These are phyloP conservation scores for Vaccinium macrocarpon DNA, from an alignment of 148 eudicot genomes.

Conservation along the genomic window DNA sequence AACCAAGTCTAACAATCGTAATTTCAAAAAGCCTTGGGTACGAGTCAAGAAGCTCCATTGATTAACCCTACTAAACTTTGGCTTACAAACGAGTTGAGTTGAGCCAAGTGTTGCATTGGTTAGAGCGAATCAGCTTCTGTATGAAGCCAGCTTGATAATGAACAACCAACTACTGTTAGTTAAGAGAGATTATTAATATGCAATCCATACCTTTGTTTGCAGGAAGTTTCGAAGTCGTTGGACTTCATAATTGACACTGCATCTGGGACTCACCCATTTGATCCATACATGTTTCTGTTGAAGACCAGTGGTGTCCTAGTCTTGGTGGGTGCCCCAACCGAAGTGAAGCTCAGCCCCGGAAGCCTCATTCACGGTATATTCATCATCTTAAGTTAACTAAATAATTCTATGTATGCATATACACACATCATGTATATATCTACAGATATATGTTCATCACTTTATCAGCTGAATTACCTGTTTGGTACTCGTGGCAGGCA, in stretches of 20 bases:
- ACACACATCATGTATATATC: background rate
- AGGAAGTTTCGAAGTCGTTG: conserved; percentile 52
- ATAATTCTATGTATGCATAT: background rate
- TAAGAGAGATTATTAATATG: background rate
- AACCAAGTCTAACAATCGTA: too few species aligned
- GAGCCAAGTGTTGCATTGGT: background rate
- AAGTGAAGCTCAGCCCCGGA: conserved; percentile 59
- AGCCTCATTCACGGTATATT: conserved; percentile 51
- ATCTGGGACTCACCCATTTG: conserved; percentile 69
- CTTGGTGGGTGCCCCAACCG: conserved; percentile 63
- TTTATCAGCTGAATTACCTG: background rate
- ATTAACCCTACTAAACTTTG: background rate
- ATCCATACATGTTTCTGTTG: conserved; percentile 55
- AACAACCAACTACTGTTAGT: background rate
- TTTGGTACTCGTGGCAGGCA: conserved; percentile 31
- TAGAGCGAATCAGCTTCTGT: background rate
- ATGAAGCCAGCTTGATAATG: background rate
- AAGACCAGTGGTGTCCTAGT: conserved; percentile 60
- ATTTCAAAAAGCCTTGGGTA: too few species aligned
- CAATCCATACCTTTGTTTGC: conserved; percentile 11
- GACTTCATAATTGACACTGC: conserved; percentile 81
- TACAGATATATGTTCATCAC: background rate
- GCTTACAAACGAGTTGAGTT: background rate
- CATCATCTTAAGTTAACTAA: background rate
- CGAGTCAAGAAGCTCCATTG: too few species aligned